Conservation (phyloP, 345 rosid genomes). For the Draba incana region DNA sequence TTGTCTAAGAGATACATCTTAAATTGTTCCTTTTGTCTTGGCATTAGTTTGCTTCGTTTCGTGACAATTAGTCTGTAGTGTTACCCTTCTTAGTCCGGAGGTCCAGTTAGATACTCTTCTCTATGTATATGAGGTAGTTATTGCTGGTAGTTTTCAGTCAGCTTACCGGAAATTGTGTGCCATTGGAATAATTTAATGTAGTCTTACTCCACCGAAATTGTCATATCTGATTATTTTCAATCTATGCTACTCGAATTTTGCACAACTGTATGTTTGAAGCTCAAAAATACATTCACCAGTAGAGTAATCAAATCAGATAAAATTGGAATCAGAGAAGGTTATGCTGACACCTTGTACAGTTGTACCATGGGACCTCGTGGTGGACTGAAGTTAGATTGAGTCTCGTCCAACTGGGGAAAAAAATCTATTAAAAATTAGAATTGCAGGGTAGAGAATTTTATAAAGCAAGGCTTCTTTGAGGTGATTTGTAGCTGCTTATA, state of each 20-base stretch:
- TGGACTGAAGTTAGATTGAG: constrained; percentile 20
- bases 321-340: constrained; percentile 12
- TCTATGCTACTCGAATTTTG: constrained; percentile 21
- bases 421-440: neutral
- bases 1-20: constrained; percentile 14
- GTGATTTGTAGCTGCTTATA: constrained; percentile 24
- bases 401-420: constrained; percentile 20
- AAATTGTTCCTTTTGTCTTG: constrained; percentile 14
- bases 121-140: constrained; percentile 9
- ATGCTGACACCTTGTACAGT: constrained; percentile 12
- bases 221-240: neutral
- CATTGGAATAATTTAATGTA: neutral
- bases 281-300: neutral
- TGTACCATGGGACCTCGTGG: neutral
- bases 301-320: neutral
- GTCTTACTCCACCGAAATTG: neutral
- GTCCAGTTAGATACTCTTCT: constrained; percentile 19
- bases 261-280: constrained; percentile 12
- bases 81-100: neutral
- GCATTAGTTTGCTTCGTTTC: constrained; percentile 22
- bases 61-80: constrained; percentile 9
- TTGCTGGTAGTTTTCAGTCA: constrained; percentile 11
- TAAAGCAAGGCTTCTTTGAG: constrained; percentile 17
- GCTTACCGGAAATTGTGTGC: constrained; percentile 13
- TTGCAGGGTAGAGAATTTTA: constrained; percentile 3